Percentiles rank a stretch among this genome's conserved stretches.
Conservation (phyloP, 1,139 yeast species). For the Geotrichum carabidarum region DNA sequence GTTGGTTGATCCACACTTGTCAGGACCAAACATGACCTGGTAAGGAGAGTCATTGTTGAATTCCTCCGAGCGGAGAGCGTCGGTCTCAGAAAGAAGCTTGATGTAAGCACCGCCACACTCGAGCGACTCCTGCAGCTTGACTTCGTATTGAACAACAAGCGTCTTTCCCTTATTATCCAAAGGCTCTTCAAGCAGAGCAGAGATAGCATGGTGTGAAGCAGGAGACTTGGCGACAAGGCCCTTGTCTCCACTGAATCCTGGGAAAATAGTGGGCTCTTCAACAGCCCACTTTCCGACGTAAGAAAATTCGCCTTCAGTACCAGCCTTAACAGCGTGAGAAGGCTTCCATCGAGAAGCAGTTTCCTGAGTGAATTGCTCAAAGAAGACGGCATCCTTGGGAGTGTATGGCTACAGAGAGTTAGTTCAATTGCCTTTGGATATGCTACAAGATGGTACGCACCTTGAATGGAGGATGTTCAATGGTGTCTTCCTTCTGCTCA, state of each 20-base stretch:
- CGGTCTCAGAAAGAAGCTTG: slow-evolving; percentile 56
- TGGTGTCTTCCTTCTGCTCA: slow-evolving; percentile 1
- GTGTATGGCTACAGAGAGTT: slow-evolving; percentile 12
- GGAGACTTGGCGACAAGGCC: slow-evolving; percentile 72
- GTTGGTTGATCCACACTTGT: slow-evolving; percentile 75
- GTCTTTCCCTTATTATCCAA: slow-evolving; percentile 56
- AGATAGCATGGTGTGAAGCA: slow-evolving; percentile 78
- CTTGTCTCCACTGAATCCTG: slow-evolving; percentile 58
- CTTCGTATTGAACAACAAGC: slow-evolving; percentile 82
- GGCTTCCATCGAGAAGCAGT: slow-evolving; percentile 53
- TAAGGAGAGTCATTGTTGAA: slow-evolving; percentile 64
- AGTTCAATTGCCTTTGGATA: background rate
- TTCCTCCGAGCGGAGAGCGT: slow-evolving; percentile 42
- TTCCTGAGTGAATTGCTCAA: slow-evolving; percentile 64
- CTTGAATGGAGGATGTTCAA: slow-evolving; percentile 14
- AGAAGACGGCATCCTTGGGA: slow-evolving; percentile 43
- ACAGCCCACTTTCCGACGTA: slow-evolving; percentile 73
- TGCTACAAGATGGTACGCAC: slow-evolving; percentile 4
- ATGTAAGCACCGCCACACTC: slow-evolving; percentile 87
- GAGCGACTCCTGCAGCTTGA: slow-evolving; percentile 70
- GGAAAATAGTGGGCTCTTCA: slow-evolving; percentile 52
- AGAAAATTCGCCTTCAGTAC: slow-evolving; percentile 45
- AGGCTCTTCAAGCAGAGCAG: slow-evolving; percentile 51
- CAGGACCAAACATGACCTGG: slow-evolving; percentile 93
- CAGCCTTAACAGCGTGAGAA: slow-evolving; percentile 52